Base-by-base conservation (phyloP, 139 green algal genomes). In the Astrephomene gubernaculifera region DNA sequence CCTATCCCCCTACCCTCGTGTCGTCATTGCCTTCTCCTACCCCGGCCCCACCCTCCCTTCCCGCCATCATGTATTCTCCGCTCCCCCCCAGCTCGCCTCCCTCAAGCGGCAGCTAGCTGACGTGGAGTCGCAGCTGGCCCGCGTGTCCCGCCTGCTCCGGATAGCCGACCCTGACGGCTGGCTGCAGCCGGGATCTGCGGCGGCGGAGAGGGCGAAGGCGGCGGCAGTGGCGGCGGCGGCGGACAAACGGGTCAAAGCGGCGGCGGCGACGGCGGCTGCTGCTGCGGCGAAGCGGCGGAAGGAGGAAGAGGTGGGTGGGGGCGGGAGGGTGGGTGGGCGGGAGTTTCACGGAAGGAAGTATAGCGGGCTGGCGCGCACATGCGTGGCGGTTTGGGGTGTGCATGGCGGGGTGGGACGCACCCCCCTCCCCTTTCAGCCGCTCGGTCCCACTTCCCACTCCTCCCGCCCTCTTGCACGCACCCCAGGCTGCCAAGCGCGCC, bases 101-200 rank as follows among this genome's bases (percentile, higher is more conserved):
- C 41, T 97, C 29, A 67, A 63, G 60, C 79, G 73, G 12, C 87
- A 96, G 75, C 53, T 95, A 21, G 87, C 71, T 0, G 87, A 92
- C 0, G 68, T 95, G 38, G 86, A 96, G 38, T 44, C 61, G 2
- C 86, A 94, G 88, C 78, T 96, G 41, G 85, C 81, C 24, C 87
- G 91, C 2, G 86, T 88, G 22, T 87, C 92, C 39, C 71, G 73
- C 19, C 89, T 97, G 67, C 87, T 97, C 4, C 86, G 88, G 39
- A 90, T 96, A 36, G 94, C 94, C 12, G 93, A 96, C 79, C 94
- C 94, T 0, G 79, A 94, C 41, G 93, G 92, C 2, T 96, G 93
- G 90, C 94, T 93, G 84, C 70, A 90, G 36, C 84, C 89, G 1
- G 87, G 87, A 38, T 89, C 54, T 22, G 74, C 71, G 19, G 92